These are phyloP conservation scores for Peltaster fructicola DNA, from an alignment of 2,329 filamentous ascomycete species.

Conservation along the genomic window DNA sequence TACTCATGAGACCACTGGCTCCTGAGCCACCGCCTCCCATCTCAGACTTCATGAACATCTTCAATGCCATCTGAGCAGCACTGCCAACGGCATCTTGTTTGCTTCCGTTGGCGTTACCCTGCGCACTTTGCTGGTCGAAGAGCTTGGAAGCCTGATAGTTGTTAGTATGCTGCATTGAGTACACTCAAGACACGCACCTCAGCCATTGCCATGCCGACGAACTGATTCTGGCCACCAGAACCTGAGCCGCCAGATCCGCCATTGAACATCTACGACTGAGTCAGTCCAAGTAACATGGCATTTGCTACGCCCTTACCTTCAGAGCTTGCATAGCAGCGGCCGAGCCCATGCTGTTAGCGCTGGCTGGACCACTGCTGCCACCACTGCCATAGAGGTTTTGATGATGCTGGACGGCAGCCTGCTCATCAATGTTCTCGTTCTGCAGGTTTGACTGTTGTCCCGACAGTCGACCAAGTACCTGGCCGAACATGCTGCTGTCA, in stretches of 20 bases:
- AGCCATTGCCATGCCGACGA: slow-evolving; percentile 72
- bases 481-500: slow-evolving; percentile 36
- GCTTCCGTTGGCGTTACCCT: slow-evolving; percentile 41
- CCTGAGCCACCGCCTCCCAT: slow-evolving; percentile 27
- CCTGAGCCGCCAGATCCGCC: slow-evolving; percentile 18
- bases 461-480: slow-evolving; percentile 36
- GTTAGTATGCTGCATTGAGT: too few species aligned
- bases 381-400: slow-evolving; percentile 50
- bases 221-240: slow-evolving; percentile 49
- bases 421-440: slow-evolving; percentile 40
- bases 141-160: slow-evolving; percentile 69
- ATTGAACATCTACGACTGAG: slow-evolving; percentile 50
- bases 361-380: slow-evolving; percentile 28
- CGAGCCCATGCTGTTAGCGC: slow-evolving; percentile 35
- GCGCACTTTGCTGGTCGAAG: slow-evolving; percentile 40
- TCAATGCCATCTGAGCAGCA: slow-evolving; percentile 72
- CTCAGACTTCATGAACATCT: slow-evolving; percentile 78
- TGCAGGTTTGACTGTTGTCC: slow-evolving; percentile 34
- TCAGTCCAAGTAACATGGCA: slow-evolving; percentile 41
- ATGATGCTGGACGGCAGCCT: slow-evolving; percentile 55
- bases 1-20: slow-evolving; percentile 34
- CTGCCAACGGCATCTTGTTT: slow-evolving; percentile 67
- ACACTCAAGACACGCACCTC: too few species aligned
- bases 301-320: slow-evolving; percentile 41
- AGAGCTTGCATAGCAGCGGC: slow-evolving; percentile 68